Conservation (phyloP, 768 basidiomycete species). For the Lentinus tigrinus region DNA sequence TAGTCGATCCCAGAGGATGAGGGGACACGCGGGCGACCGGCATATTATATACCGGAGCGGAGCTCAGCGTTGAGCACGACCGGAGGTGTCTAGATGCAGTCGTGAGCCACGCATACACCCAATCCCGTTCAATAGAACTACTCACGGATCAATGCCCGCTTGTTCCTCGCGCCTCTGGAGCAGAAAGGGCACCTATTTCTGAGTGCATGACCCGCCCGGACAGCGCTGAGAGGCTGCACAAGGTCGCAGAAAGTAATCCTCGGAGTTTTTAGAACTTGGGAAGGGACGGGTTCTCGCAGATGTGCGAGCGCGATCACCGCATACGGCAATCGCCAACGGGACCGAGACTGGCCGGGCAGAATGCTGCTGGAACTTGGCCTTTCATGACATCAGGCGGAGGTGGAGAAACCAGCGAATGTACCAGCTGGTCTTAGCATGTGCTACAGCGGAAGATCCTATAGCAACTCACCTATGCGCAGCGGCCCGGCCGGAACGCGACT, state of each 20-base stretch:
- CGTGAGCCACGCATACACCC: too few relatives aligned
- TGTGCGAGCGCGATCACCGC: constrained; percentile 9
- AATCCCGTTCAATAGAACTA: too few relatives aligned
- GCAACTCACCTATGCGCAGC: neutral
- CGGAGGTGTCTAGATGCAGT: too few relatives aligned
- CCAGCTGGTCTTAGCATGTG: constrained; percentile 6
- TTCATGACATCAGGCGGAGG: neutral
- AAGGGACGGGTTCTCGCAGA: neutral
- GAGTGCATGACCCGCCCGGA: neutral
- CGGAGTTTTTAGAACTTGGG: constrained; percentile 7
- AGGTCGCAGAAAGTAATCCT: neutral
- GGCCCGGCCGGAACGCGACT: too few relatives aligned
- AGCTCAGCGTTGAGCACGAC: neutral
- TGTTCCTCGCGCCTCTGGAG: too few relatives aligned
- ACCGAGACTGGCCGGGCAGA: neutral
- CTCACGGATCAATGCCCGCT: too few relatives aligned
- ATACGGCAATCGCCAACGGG: neutral
- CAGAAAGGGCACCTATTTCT: neutral
- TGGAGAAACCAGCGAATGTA: neutral
- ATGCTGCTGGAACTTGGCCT: too few relatives aligned
- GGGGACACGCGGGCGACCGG: neutral
- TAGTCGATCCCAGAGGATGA: neutral
- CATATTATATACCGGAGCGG: neutral
- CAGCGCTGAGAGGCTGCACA: neutral
- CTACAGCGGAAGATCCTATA: neutral